Evolutionary conservation across 306 rosid species (phyloP).

Genomic region (Vigna unguiculata): DNA sequence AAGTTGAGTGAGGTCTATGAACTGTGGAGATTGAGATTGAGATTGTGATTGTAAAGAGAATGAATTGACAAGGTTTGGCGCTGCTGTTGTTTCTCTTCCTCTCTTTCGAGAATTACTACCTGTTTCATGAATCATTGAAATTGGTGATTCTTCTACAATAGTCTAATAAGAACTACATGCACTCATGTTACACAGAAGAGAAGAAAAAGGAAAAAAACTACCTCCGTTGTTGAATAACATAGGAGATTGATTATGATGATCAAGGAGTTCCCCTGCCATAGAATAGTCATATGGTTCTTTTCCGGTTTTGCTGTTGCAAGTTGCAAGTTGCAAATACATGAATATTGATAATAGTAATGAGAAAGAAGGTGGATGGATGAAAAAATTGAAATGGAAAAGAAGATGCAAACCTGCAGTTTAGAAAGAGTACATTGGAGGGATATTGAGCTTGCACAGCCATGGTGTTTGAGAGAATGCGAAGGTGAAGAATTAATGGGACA

Average conservation of each 20-base stretch:
- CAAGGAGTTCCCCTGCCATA: slow-evolving; percentile 61
- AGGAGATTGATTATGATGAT: slow-evolving; percentile 65
- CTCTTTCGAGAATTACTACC: slow-evolving; percentile 66
- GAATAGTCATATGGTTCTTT: slow-evolving; percentile 82
- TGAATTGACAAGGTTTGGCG: slow-evolving; percentile 51
- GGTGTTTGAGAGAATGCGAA: slow-evolving; percentile 17
- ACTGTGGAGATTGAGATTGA: slow-evolving; percentile 57
- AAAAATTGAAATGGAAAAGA: neutral
- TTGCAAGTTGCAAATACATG: neutral
- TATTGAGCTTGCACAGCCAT: slow-evolving; percentile 99
- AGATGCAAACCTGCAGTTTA: slow-evolving; percentile 76
- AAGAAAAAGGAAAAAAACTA: neutral
- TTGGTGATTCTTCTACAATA: neutral
- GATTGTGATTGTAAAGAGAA: slow-evolving; percentile 61
- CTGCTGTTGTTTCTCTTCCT: slow-evolving; percentile 69
- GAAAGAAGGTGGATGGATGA: neutral
- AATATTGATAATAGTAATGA: neutral
- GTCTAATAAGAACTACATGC: neutral
- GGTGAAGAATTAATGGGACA: no score
- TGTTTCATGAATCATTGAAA: neutral
- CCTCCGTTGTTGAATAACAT: slow-evolving; percentile 77
- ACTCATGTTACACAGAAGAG: neutral
- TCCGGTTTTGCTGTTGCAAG: slow-evolving; percentile 57
- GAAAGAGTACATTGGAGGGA: slow-evolving; percentile 79
- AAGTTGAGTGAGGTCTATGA: slow-evolving; percentile 84